These are phyloP conservation scores for Colletotrichum nymphaeae DNA, from an alignment of 2,329 filamentous ascomycete species.

Conservation along the genomic window DNA sequence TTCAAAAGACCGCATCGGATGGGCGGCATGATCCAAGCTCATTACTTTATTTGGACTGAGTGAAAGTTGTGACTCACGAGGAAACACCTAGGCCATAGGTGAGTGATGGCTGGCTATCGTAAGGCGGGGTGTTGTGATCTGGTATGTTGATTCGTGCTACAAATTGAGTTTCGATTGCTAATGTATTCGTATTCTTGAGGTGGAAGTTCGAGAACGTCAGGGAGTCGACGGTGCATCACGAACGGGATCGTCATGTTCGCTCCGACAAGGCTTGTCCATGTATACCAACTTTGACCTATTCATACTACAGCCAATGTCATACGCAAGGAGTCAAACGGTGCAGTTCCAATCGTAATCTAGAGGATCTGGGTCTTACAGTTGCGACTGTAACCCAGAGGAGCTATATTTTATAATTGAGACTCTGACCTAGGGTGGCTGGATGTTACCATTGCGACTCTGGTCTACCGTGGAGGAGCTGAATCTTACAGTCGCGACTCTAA, in stretches of 20 bases:
- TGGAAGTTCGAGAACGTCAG: neutral
- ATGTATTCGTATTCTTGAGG: slow-evolving; percentile 1
- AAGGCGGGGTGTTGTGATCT: neutral
- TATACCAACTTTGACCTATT: neutral
- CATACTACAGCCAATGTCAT: no score
- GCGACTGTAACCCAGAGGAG: no score
- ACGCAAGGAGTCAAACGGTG: no score
- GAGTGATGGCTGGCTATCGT: no score
- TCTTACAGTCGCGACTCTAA: no score
- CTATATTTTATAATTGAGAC: no score
- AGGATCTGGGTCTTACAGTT: no score
- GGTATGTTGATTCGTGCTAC: neutral
- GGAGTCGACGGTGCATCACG: neutral
- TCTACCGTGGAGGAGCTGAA: no score
- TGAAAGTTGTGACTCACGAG: neutral
- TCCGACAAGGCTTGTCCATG: no score
- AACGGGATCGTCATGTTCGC: neutral
- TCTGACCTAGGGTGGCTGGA: no score
- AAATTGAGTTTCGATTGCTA: slow-evolving; percentile 7
- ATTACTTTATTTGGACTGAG: neutral
- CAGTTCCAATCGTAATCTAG: no score
- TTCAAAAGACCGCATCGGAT: neutral
- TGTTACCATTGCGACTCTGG: no score
- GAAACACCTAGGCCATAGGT: neutral
- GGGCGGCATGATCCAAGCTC: neutral